A percentile compares a stretch with the other conserved stretches of the same genome.
phyloP scores from a whole-genome alignment of 495 filamentous ascomycete species.

The Pyrenula massariospora region DNA sequence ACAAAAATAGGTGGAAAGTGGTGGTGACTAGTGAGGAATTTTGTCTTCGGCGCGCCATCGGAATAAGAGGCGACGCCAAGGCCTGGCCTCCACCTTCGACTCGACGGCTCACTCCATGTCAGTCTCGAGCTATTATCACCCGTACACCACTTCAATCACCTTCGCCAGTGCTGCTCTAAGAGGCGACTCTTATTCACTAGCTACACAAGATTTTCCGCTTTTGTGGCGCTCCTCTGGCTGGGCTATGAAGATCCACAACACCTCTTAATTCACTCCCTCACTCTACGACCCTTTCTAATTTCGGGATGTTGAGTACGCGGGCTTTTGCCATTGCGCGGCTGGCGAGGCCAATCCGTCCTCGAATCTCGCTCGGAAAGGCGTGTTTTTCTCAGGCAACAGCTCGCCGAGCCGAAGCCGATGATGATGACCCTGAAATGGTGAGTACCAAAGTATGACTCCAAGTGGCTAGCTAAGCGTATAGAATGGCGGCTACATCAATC shows the following conservation, averaged over 20 bases:
- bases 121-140: no score
- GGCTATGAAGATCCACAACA: no score
- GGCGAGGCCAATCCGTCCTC: neutral
- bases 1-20: slow-evolving; percentile 6
- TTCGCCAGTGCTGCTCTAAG: no score
- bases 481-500: slow-evolving; percentile 92
- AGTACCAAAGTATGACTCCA: slow-evolving; percentile 5
- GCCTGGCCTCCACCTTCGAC: neutral
- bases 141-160: no score
- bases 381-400: slow-evolving; percentile 37
- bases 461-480: slow-evolving; percentile 22
- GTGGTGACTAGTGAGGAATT: slow-evolving; percentile 9
- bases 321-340: neutral
- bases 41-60: neutral
- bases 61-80: neutral
- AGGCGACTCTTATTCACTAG: no score
- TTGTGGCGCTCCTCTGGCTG: no score
- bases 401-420: slow-evolving; percentile 40
- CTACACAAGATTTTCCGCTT: no score
- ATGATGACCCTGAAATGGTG: slow-evolving; percentile 72
- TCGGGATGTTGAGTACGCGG: neutral
- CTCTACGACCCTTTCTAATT: no score
- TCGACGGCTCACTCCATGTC: neutral
- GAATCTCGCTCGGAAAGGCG: slow-evolving; percentile 6
- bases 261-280: no score